A percentile compares a stretch with the other conserved stretches of the same genome.
phyloP scores from a whole-genome alignment of 306 rosid genomes.

The Benincasa hispida region DNA sequence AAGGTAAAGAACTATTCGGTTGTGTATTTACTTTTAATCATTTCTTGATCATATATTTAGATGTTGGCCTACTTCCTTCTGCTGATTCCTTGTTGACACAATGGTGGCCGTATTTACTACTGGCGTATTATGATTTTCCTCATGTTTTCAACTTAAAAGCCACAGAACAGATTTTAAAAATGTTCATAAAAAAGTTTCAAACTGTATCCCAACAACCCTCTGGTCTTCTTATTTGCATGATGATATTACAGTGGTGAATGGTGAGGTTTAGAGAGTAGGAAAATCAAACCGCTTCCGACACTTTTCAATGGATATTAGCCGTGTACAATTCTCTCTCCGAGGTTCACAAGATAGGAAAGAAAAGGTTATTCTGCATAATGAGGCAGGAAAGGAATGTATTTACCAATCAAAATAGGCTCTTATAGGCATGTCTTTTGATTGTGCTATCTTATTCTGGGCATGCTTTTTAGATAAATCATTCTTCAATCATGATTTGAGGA shows the following conservation, averaged over 20 bases:
- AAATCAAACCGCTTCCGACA: neutral
- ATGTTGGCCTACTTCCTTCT: neutral
- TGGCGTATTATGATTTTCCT: neutral
- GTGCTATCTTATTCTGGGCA: neutral
- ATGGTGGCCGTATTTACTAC: neutral
- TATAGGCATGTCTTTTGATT: neutral
- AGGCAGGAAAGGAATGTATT: neutral
- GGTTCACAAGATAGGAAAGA: neutral
- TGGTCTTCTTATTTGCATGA: neutral
- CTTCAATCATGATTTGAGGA: neutral
- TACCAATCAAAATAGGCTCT: neutral
- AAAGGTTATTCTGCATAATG: neutral
- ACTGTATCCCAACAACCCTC: neutral
- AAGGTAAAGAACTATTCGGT: slow-evolving; percentile 37
- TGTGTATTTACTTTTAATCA: neutral
- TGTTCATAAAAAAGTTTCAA: neutral
- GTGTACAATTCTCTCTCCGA: neutral
- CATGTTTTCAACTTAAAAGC: neutral
- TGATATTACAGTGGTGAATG: neutral
- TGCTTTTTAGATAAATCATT: neutral
- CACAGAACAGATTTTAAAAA: neutral
- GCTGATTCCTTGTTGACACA: neutral
- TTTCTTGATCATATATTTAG: neutral
- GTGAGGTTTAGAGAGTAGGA: neutral
- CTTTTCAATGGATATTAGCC: neutral